phyloP scores from a whole-genome alignment of 305 asterid species.

The Fraxinus platypoda region DNA sequence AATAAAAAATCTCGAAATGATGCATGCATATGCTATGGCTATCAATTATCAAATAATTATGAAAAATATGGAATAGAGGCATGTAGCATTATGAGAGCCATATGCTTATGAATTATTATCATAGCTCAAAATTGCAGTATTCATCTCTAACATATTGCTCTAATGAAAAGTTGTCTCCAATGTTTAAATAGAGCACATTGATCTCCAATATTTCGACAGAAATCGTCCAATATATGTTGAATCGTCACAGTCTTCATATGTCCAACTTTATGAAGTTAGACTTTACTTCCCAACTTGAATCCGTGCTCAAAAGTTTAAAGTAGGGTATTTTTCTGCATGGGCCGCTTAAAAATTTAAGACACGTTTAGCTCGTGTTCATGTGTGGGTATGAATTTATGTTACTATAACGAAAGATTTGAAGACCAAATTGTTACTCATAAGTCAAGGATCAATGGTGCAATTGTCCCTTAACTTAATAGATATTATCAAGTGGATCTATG shows the following conservation, averaged over 20 bases:
- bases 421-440: background rate
- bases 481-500: constrained; percentile 17
- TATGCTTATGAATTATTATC: background rate
- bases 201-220: background rate
- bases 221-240: background rate
- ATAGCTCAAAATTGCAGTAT: background rate
- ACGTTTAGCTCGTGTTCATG: background rate
- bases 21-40: constrained; percentile 37
- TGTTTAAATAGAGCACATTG: background rate
- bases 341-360: background rate
- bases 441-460: background rate
- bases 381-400: background rate
- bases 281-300: background rate
- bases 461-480: background rate
- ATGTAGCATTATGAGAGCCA: background rate
- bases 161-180: background rate
- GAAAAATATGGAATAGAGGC: background rate
- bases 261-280: background rate
- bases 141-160: background rate
- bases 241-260: background rate
- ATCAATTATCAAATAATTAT: constrained; percentile 23
- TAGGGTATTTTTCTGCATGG: background rate
- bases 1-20: constrained; percentile 24
- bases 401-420: background rate
- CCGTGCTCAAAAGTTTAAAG: background rate